These are phyloP conservation scores for Teratosphaeria viscida DNA, from an alignment of 2,329 filamentous ascomycete species.

Conservation along the genomic window DNA sequence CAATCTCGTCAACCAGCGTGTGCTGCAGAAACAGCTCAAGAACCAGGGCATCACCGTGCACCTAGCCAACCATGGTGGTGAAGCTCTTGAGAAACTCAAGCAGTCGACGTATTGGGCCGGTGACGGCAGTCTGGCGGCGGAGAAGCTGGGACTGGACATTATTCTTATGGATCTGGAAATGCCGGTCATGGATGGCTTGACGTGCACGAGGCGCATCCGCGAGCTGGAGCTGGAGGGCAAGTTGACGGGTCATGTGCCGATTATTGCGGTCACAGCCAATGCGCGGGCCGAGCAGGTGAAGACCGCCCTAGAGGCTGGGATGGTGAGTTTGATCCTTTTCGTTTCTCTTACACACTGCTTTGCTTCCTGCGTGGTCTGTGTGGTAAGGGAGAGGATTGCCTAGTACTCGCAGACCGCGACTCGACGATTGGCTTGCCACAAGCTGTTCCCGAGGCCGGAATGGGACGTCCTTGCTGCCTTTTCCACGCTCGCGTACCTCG, in stretches of 20 bases:
- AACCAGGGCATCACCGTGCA: slow-evolving; percentile 37
- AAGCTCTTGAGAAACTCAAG: slow-evolving; percentile 36
- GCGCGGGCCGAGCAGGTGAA: slow-evolving; percentile 64
- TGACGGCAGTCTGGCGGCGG: slow-evolving; percentile 1
- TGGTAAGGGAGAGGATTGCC: too few relatives aligned
- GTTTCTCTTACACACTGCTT: not conserved
- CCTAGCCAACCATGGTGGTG: slow-evolving; percentile 41
- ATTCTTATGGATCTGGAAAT: slow-evolving; percentile 77
- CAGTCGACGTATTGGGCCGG: slow-evolving; percentile 33
- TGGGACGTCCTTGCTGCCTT: too few relatives aligned
- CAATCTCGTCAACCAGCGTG: slow-evolving; percentile 38
- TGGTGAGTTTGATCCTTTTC: slow-evolving; percentile 33
- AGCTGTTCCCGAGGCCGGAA: too few relatives aligned
- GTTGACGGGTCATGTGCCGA: slow-evolving; percentile 57
- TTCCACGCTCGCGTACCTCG: too few relatives aligned
- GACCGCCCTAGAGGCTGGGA: slow-evolving; percentile 60
- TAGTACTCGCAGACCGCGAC: too few relatives aligned
- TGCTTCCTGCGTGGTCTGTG: not conserved
- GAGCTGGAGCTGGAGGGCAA: slow-evolving; percentile 53
- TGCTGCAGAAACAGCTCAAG: slow-evolving; percentile 40
- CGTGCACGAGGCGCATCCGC: slow-evolving; percentile 59
- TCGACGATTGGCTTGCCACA: too few relatives aligned
- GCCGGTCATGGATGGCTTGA: slow-evolving; percentile 74
- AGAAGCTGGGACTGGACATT: slow-evolving; percentile 29
- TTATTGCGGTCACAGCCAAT: slow-evolving; percentile 77